Percentiles rank a stretch among this genome's conserved stretches.
phyloP scores from a whole-genome alignment of 2,329 filamentous ascomycete species.

The Pseudogymnoascus destructans region DNA sequence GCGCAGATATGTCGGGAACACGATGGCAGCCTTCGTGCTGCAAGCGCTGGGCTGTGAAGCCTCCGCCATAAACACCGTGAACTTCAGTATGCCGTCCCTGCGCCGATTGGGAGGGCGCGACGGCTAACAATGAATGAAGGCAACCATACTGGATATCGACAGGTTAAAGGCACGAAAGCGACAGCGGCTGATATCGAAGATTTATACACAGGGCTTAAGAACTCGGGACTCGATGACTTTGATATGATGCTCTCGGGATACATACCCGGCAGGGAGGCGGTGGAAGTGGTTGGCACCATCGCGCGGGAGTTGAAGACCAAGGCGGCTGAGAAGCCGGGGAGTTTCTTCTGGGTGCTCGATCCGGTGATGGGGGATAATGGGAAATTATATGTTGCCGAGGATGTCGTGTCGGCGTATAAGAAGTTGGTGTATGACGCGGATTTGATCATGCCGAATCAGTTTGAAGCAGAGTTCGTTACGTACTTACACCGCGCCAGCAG shows the following conservation, averaged over 20 bases:
- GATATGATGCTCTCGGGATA: conserved; percentile 94
- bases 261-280: conserved; percentile 72
- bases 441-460: conserved; percentile 89
- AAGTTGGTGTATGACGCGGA: conserved; percentile 68
- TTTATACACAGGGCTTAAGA: conserved; percentile 70
- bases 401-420: conserved; percentile 86
- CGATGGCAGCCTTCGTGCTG: conserved; percentile 89
- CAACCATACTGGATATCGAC: conserved; percentile 87
- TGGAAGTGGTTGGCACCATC: conserved; percentile 74
- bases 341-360: conserved; percentile 94
- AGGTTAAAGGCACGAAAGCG: conserved; percentile 73
- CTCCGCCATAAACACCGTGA: conserved; percentile 85
- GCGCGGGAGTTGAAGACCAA: conserved; percentile 65
- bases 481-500: not conserved
- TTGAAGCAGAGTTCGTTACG: conserved; percentile 72
- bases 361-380: conserved; percentile 98
- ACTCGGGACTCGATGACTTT: conserved; percentile 77
- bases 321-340: conserved; percentile 48
- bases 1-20: conserved; percentile 86
- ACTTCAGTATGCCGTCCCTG: conserved; percentile 62
- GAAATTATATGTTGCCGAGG: conserved; percentile 76
- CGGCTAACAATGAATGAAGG: conserved; percentile 37
- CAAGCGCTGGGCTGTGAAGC: conserved; percentile 91
- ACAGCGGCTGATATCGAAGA: conserved; percentile 72
- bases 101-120: not conserved